Evolutionary conservation across 805 yeast genomes (phyloP).

Genomic region (Ogataea dorogensis): DNA sequence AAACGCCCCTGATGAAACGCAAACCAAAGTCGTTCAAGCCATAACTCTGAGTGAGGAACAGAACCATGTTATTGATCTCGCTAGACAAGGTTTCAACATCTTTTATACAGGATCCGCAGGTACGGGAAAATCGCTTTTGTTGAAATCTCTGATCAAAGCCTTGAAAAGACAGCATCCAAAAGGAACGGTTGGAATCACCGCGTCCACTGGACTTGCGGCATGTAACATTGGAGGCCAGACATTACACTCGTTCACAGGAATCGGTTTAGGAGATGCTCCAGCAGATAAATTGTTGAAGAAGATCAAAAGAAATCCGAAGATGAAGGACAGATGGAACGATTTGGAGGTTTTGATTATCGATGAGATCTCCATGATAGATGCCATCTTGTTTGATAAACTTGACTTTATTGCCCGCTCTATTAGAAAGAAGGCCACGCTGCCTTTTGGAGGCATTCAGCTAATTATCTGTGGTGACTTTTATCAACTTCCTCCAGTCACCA

Average conservation of each 20-base stretch:
- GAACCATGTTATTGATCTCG: constrained; percentile 61
- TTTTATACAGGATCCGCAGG: constrained; percentile 99
- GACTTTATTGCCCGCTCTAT: constrained; percentile 56
- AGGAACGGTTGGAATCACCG: constrained; percentile 69
- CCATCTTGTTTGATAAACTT: constrained; percentile 60
- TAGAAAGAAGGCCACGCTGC: constrained; percentile 38
- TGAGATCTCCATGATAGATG: constrained; percentile 81
- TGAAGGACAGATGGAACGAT: constrained; percentile 52
- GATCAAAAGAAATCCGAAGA: constrained; percentile 51
- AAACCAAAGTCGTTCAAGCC: constrained; percentile 23
- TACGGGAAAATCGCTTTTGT: constrained; percentile 92
- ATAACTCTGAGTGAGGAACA: constrained; percentile 58
- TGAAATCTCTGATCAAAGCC: constrained; percentile 58
- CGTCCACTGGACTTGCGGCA: constrained; percentile 84
- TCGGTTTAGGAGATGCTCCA: constrained; percentile 66
- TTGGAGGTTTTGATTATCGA: constrained; percentile 66
- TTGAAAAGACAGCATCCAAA: constrained; percentile 44
- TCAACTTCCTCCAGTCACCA: constrained; percentile 74
- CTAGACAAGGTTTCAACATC: constrained; percentile 57
- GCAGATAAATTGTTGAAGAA: constrained; percentile 46
- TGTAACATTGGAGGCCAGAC: constrained; percentile 80
- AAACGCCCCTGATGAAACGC: neutral
- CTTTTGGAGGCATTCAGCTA: constrained; percentile 81
- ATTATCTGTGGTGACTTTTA: constrained; percentile 79
- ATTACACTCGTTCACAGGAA: constrained; percentile 72